Evolutionary conservation across 2,329 filamentous ascomycete genomes (phyloP).

Genomic region (Alternaria brassicae): DNA sequence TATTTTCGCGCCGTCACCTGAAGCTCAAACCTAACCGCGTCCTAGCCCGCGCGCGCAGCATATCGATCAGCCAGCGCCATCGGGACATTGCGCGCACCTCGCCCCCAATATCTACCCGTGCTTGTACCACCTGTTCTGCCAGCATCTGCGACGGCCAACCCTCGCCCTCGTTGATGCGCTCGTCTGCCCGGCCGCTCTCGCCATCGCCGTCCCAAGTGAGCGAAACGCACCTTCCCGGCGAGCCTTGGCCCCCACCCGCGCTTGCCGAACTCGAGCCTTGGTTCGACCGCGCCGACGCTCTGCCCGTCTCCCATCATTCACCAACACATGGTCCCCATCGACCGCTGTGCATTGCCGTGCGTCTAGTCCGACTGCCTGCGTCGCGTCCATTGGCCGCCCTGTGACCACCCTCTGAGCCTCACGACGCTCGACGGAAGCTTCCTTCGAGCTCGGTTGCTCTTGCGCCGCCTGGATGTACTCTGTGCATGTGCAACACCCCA

Average conservation of each 20-base stretch:
- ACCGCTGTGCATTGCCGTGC: slow-evolving; percentile 21
- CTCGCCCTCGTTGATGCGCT: neutral
- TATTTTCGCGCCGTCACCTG: slow-evolving; percentile 13
- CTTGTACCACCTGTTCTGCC: slow-evolving; percentile 12
- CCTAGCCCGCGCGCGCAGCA: neutral
- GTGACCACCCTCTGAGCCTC: slow-evolving; percentile 22
- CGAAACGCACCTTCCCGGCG: slow-evolving; percentile 13
- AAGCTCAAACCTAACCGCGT: slow-evolving; percentile 16
- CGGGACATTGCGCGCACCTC: slow-evolving; percentile 2
- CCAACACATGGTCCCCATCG: slow-evolving; percentile 12
- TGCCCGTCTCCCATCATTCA: slow-evolving; percentile 5
- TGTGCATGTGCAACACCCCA: slow-evolving; percentile 44
- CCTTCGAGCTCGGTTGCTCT: slow-evolving; percentile 42
- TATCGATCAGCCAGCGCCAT: slow-evolving; percentile 18
- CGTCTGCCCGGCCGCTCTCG: neutral
- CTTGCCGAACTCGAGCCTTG: slow-evolving; percentile 13
- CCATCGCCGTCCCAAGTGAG: neutral
- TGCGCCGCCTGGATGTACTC: slow-evolving; percentile 52
- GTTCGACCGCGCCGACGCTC: slow-evolving; percentile 15
- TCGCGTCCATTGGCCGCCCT: slow-evolving; percentile 33
- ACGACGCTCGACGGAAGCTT: slow-evolving; percentile 27
- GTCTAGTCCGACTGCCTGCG: slow-evolving; percentile 16
- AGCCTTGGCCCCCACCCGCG: slow-evolving; percentile 18
- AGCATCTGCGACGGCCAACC: neutral
- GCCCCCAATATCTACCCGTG: slow-evolving; percentile 1